These are phyloP conservation scores for Silene latifolia DNA, from an alignment of 148 eudicot species.

Conservation along the genomic window DNA sequence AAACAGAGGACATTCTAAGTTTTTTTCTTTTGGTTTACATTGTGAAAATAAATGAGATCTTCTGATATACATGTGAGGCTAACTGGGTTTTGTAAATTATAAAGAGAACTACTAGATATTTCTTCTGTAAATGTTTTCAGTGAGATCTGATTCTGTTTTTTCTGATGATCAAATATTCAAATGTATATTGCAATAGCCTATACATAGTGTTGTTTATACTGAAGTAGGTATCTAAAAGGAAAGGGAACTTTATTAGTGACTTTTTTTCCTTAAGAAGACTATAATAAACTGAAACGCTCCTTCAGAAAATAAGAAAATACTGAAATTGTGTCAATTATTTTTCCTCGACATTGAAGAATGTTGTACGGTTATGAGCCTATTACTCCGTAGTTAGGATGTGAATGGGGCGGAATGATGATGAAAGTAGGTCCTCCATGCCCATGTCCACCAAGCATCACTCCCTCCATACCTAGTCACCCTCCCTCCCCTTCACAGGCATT, in stretches of 20 bases:
- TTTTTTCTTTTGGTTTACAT: neutral
- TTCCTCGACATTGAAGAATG: neutral
- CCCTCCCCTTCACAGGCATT: neutral
- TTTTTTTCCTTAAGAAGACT: neutral
- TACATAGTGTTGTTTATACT: neutral
- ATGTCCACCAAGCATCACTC: neutral
- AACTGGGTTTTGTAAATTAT: neutral
- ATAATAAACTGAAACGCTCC: neutral
- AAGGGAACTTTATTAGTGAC: neutral
- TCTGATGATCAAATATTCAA: neutral
- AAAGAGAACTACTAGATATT: neutral
- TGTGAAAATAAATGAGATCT: neutral
- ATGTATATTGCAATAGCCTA: neutral
- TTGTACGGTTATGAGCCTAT: neutral
- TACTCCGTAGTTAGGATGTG: neutral
- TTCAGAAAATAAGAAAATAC: too few relatives aligned
- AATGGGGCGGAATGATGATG: neutral
- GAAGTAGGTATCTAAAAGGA: neutral
- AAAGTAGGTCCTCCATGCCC: neutral
- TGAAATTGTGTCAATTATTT: neutral
- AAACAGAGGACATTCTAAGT: neutral
- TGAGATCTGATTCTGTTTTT: neutral
- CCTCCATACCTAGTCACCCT: neutral
- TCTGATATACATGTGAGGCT: constrained; percentile 5
- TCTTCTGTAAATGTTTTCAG: neutral